phyloP scores from a whole-genome alignment of 2,329 filamentous ascomycete species.

The Mycogone perniciosa region DNA sequence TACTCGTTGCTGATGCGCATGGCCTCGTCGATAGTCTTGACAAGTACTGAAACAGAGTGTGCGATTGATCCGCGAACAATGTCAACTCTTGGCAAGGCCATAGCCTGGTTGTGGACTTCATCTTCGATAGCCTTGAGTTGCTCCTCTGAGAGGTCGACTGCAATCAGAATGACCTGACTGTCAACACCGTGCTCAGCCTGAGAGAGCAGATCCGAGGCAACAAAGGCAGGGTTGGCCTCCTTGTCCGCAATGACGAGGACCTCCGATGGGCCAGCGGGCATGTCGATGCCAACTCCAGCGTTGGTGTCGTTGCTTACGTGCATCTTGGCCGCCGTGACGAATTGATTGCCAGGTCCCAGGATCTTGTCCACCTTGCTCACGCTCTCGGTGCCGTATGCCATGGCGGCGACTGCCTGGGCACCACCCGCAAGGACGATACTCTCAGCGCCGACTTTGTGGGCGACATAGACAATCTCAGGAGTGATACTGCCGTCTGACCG shows the following conservation, averaged over 20 bases:
- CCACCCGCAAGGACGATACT: conserved; percentile 94
- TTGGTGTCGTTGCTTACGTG: conserved; percentile 95
- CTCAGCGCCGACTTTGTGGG: conserved; percentile 93
- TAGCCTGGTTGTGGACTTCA: conserved; percentile 81
- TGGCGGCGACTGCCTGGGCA: conserved; percentile 88
- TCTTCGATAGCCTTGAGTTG: conserved; percentile 81
- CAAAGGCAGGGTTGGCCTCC: conserved; percentile 83
- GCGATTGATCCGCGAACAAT: conserved; percentile 86
- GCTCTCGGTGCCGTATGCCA: conserved; percentile 95
- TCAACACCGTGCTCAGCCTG: conserved; percentile 97
- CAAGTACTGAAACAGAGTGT: conserved; percentile 83
- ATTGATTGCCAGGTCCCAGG: conserved; percentile 93
- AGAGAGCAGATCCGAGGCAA: conserved; percentile 87
- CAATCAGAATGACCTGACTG: conserved; percentile 88
- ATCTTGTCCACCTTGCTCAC: conserved; percentile 98
- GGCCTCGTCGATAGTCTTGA: conserved; percentile 63
- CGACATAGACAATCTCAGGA: conserved; percentile 94
- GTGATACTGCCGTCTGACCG: conserved; percentile 84
- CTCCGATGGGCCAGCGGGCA: conserved; percentile 95
- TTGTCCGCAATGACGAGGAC: conserved; percentile 93
- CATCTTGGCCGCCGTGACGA: conserved; percentile 98
- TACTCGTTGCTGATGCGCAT: conserved; percentile 86
- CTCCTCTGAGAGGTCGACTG: conserved; percentile 67
- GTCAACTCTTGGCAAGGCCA: conserved; percentile 80
- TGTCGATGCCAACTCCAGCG: conserved; percentile 91